Evolutionary conservation across 768 basidiomycete species (phyloP).

Genomic region (Leccinellum rugosiceps): DNA sequence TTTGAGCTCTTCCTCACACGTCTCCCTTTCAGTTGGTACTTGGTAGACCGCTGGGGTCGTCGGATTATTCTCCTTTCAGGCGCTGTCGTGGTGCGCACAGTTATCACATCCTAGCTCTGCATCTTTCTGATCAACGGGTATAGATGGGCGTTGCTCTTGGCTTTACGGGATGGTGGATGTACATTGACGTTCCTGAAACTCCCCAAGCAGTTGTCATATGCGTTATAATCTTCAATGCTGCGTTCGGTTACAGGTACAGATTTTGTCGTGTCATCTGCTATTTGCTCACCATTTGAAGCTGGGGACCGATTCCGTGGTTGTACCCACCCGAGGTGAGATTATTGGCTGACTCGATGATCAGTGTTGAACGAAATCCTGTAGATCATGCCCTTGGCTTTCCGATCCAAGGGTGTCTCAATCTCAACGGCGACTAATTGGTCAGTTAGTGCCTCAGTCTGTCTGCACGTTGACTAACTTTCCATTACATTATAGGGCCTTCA

Average conservation of each 20-base stretch:
- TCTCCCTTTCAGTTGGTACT: slow-evolving; percentile 67
- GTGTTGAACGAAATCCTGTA: slow-evolving; percentile 25
- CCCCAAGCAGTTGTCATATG: slow-evolving; percentile 84
- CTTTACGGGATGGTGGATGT: slow-evolving; percentile 91
- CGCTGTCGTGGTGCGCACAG: slow-evolving; percentile 62
- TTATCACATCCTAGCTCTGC: not conserved
- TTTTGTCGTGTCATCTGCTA: not conserved
- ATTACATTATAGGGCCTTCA: slow-evolving; percentile 55
- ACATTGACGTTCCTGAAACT: slow-evolving; percentile 80
- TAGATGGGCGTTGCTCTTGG: slow-evolving; percentile 82
- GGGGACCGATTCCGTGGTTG: slow-evolving; percentile 88
- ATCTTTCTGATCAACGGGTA: slow-evolving; percentile 1
- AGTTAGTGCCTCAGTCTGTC: slow-evolving; percentile 4
- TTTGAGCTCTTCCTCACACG: slow-evolving; percentile 3
- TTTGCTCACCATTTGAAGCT: slow-evolving; percentile 34
- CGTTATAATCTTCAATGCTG: slow-evolving; percentile 91
- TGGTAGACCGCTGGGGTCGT: slow-evolving; percentile 90
- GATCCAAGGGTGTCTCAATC: slow-evolving; percentile 94
- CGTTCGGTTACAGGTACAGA: slow-evolving; percentile 79
- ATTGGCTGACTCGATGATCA: not conserved
- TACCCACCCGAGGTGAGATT: slow-evolving; percentile 75
- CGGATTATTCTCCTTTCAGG: slow-evolving; percentile 84
- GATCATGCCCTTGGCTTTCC: slow-evolving; percentile 87
- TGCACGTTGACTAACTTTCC: slow-evolving; percentile 10
- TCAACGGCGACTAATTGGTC: slow-evolving; percentile 85